phyloP scores from a whole-genome alignment of 371 early-diverging fungal species.

The Apophysomyces elegans region DNA sequence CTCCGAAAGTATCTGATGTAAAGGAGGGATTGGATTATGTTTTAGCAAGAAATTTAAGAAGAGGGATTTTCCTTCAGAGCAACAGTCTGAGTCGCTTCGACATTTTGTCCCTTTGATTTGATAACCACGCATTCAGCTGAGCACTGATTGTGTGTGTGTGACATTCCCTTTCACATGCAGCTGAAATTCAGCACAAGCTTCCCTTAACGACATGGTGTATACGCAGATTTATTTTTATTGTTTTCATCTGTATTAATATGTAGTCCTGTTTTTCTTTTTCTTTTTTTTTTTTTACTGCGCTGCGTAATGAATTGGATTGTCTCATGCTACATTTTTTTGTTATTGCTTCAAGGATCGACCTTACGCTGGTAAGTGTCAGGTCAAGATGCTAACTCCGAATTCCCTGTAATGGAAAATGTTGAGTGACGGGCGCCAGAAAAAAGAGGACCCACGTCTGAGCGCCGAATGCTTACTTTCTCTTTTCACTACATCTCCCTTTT shows the following conservation, averaged over 20 bases:
- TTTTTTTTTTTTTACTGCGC: background rate
- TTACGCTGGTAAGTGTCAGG: too few species aligned
- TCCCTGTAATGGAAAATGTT: conserved; percentile 2
- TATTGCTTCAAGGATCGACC: too few species aligned
- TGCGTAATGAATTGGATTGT: background rate
- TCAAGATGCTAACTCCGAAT: conserved; percentile 5
- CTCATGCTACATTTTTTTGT: too few species aligned
- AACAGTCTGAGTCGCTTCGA: too few species aligned
- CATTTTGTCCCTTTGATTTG: background rate
- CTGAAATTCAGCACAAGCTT: too few species aligned
- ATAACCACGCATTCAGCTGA: background rate
- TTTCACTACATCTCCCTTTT: background rate
- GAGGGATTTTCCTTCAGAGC: too few species aligned
- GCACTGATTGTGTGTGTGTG: too few species aligned
- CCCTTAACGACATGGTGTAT: too few species aligned
- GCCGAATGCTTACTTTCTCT: background rate
- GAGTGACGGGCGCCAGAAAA: conserved; percentile 6
- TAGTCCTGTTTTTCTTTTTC: background rate
- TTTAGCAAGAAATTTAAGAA: too few species aligned
- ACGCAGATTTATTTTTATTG: background rate
- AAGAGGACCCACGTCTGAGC: conserved; percentile 10
- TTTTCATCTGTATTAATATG: background rate
- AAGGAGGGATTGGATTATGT: background rate
- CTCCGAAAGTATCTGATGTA: conserved; percentile 39
- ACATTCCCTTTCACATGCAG: too few species aligned